A percentile compares a stretch with the other conserved stretches of the same genome.
Conservation (phyloP, 345 rosid genomes). For the Brassica incana region DNA sequence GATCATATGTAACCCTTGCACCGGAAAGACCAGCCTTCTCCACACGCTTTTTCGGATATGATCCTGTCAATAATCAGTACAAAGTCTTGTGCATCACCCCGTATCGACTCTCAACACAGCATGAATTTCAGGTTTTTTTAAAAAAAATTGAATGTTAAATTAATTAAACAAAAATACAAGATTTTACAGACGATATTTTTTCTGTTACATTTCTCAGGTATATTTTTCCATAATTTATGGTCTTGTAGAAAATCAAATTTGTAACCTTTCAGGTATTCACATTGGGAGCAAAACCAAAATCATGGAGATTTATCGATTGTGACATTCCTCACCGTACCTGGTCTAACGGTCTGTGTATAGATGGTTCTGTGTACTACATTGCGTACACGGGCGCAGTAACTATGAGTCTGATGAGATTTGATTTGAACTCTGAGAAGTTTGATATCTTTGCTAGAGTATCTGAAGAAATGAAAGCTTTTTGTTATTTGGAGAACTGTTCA, state of each 20-base stretch:
- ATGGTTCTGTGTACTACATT: not conserved
- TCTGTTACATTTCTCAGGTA: no score
- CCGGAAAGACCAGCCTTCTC: not conserved
- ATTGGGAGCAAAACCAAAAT: not conserved
- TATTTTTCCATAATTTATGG: no score
- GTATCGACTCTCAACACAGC: not conserved
- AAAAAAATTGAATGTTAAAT: no score
- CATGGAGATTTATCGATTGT: not conserved
- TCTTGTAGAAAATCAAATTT: no score
- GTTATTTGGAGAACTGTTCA: not conserved
- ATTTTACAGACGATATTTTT: no score
- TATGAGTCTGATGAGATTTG: not conserved
- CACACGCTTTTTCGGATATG: not conserved
- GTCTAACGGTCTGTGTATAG: not conserved
- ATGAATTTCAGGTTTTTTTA: no score
- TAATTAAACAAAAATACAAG: no score
- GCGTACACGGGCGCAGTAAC: not conserved
- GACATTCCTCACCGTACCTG: not conserved
- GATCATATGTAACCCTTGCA: not conserved
- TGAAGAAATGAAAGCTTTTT: not conserved
- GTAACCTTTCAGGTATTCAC: conserved; percentile 5
- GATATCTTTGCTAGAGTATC: not conserved
- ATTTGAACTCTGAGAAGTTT: not conserved
- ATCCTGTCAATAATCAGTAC: not conserved
- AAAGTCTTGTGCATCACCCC: conserved; percentile 12